Evolutionary conservation across 345 rosid genomes (phyloP), one percentile per base, ranked within the genome.

Genomic region (Lagerstroemia speciosa): DNA sequence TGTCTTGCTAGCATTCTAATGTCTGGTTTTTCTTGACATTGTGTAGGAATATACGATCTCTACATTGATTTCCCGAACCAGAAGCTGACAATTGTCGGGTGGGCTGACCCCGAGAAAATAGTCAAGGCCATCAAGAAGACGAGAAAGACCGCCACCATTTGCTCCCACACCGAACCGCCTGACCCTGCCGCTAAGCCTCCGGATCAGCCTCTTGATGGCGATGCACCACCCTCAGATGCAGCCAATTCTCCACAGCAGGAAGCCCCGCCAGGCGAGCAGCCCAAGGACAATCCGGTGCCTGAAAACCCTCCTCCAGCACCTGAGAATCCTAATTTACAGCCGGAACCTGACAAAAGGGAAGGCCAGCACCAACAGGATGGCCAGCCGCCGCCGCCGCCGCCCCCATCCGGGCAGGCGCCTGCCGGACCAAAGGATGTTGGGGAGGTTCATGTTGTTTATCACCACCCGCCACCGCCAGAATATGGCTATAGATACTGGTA

Each of bases 91-190:
- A 64, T 89, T 19, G 72, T 84, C 19, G 95, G 95, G 57, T 85
- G 95, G 89, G 92, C 86, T 0, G 91, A 86, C 73, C 95, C 92
- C 0, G 90, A 83, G 24, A 82, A 69, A 72, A 79, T 86, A 27
- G 75, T 89, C 24, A 86, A 86, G 64, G 92, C 92, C 9, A 83
- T 89, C 29, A 85, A 80, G 69, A 86, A 86, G 72, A 83, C 87
- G 2, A 85, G 90, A 77, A 89, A 83, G 83, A 82, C 66, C 33
- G 91, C 87, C 48, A 84, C 79, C 45, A 85, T 89, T 53, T 79
- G 84, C 78, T 81, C 87, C 29, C 82, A 82, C 36, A 58, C 78
- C 2, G 90, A 86, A 52, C 74, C 74, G 64, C 19, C 82, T 24
- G 86, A 85, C 20, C 76, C 80, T 29, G 71, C 70, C 1, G 63